Evolutionary conservation across 192 early-diverging fungal species (phyloP).

Genomic region (Ramicandelaber brevisporus): DNA sequence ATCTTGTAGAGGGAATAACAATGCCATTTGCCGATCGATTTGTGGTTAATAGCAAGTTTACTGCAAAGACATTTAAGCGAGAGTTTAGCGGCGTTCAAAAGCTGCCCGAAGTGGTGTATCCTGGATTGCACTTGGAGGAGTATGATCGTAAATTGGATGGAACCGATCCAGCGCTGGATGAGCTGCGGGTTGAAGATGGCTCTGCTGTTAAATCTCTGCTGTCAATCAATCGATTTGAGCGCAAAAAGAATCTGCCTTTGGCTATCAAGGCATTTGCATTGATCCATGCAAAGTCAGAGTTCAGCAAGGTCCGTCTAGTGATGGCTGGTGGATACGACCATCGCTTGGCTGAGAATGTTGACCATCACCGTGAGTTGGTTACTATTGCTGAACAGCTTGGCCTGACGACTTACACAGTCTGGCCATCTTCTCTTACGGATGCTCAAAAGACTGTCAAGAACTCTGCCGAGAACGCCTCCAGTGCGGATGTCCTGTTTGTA

Average conservation of each 20-base stretch:
- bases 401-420: constrained; percentile 10
- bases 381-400: constrained; percentile 17
- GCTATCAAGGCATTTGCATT: constrained; percentile 50
- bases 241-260: constrained; percentile 73
- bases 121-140: constrained; percentile 49
- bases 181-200: constrained; percentile 6
- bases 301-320: constrained; percentile 26
- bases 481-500: constrained; percentile 53
- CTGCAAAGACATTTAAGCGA: constrained; percentile 34
- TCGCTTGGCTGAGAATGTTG: constrained; percentile 62
- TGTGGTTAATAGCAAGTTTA: constrained; percentile 86
- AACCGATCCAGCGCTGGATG: constrained; percentile 19
- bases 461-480: constrained; percentile 4
- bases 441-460: constrained; percentile 2
- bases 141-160: constrained; percentile 36
- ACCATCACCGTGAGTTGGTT: constrained; percentile 44
- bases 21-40: constrained; percentile 77
- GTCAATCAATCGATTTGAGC: constrained; percentile 93
- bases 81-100: constrained; percentile 37
- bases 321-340: constrained; percentile 79
- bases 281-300: constrained; percentile 3
- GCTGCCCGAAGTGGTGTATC: constrained; percentile 51
- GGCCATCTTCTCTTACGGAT: constrained; percentile 3
- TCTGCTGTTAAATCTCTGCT: no score
- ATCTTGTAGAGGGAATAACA: constrained; percentile 60